Evolutionary conservation across 2,329 filamentous ascomycete genomes (phyloP), one percentile per base, ranked within the genome.

Genomic region (Mariannaea sp.): DNA sequence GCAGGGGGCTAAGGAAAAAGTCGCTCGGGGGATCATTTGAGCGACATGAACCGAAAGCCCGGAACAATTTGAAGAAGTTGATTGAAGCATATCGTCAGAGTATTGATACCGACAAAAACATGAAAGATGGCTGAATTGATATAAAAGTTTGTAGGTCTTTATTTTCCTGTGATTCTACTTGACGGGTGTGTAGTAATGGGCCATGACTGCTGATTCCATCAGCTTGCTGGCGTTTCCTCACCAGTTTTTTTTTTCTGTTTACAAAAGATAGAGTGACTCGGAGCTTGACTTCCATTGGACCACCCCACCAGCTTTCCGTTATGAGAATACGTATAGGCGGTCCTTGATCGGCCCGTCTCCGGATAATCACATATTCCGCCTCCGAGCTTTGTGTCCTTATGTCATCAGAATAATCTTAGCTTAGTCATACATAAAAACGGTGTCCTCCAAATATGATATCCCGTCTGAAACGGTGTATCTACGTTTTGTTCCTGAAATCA

Each of bases 11-110:
- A 22, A 17, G 49, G 49, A 54, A 49, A 54, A 54, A 43, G 51
- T 54, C 51, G 51, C 51, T 54, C 51, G 51, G 51, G 51, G 46
- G 45, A 54, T 54, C 51, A 54, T 54, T 54, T 54, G 51, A 43
- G 51, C 51, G 51, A 54, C 46, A 54, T 54, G 45, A 49, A 35
- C 51, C 51, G 51, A 54, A n/a, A 45, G 10, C 39, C 51, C 51
- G 51, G 51, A 43, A 24, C 51, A 54, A 49, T 45, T 24, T 35
- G 45, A 33, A 39, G 48, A 32, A 32, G 19, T 36, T 36, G 30
- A 27, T 19, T 13, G 7, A 32, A 54, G 40, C 51, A 53, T 48
- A 45, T 54, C 44, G 36, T 39, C 36, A 39, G 17, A 39, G 36
- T 43, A 36, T 53, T 53, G 50, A 43, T 39, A 30, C 48, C 35